phyloP scores from a whole-genome alignment of 1,139 yeast genomes.

The Kurtzmaniella quercitrusa region DNA sequence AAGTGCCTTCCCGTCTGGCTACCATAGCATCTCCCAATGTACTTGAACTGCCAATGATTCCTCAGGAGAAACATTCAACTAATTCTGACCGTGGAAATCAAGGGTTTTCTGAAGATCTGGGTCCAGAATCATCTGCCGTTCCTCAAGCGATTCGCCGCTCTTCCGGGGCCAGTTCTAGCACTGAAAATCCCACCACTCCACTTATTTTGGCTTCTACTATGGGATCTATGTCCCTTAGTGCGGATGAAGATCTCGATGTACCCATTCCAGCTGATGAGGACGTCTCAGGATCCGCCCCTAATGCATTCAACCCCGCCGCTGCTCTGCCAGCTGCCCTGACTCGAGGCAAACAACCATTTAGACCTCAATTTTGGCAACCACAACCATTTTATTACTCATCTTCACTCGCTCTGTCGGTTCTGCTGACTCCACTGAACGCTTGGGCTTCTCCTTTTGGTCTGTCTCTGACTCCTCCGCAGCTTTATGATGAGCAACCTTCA shows the following conservation, averaged over 20 bases:
- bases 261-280: not conserved
- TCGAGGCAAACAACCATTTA: not conserved
- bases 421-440: slow-evolving; percentile 1
- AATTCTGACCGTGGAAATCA: not conserved
- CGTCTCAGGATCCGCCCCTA: not conserved
- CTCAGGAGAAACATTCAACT: not conserved
- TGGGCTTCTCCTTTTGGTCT: slow-evolving; percentile 1
- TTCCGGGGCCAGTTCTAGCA: not conserved
- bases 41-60: not conserved
- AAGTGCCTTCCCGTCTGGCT: not conserved
- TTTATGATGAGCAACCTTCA: not conserved
- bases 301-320: not conserved
- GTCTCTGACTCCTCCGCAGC: slow-evolving; percentile 1
- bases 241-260: not conserved
- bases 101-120: not conserved
- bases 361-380: slow-evolving; percentile 3
- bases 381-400: slow-evolving; percentile 1
- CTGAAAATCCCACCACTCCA: not conserved
- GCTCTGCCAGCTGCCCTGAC: not conserved
- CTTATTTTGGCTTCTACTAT: not conserved
- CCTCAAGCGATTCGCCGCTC: not conserved
- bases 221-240: not conserved
- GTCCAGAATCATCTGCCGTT: not conserved
- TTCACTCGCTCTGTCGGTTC: not conserved
- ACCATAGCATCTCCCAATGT: not conserved